phyloP scores from a whole-genome alignment of 331 rosid genomes.

The Erythrophleum ivorense region DNA sequence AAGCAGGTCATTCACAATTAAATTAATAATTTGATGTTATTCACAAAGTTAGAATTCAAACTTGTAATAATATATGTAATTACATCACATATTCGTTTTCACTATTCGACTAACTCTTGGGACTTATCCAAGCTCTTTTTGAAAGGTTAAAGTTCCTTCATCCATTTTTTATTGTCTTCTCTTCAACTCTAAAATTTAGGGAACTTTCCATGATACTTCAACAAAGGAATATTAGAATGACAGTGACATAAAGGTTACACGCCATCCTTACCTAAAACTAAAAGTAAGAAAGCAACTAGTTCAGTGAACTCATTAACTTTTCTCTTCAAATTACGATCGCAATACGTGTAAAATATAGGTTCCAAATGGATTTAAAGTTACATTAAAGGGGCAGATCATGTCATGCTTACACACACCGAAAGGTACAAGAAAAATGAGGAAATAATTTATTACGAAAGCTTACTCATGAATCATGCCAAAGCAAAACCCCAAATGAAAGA shows the following conservation, averaged over 20 bases:
- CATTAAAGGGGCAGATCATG: neutral
- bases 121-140: slow-evolving; percentile 31
- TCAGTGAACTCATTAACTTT: slow-evolving; percentile 11
- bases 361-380: neutral
- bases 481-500: neutral
- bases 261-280: slow-evolving; percentile 29
- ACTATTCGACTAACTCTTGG: neutral
- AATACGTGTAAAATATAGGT: neutral
- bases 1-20: too few species aligned
- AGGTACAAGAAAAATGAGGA: neutral
- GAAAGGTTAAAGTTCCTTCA: slow-evolving; percentile 32
- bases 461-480: too few species aligned
- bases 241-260: slow-evolving; percentile 28
- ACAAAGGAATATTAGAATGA: neutral
- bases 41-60: neutral
- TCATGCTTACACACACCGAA: neutral
- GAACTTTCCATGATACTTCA: slow-evolving; percentile 39
- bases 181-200: slow-evolving; percentile 23
- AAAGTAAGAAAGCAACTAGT: slow-evolving; percentile 28
- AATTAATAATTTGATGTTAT: too few species aligned
- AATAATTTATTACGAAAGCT: neutral
- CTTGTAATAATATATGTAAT: neutral
- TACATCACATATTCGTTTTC: neutral
- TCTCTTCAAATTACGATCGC: neutral
- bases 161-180: slow-evolving; percentile 6